Evolutionary conservation across 2,329 filamentous ascomycete species (phyloP).

Genomic region (Fusarium fracticaudum): DNA sequence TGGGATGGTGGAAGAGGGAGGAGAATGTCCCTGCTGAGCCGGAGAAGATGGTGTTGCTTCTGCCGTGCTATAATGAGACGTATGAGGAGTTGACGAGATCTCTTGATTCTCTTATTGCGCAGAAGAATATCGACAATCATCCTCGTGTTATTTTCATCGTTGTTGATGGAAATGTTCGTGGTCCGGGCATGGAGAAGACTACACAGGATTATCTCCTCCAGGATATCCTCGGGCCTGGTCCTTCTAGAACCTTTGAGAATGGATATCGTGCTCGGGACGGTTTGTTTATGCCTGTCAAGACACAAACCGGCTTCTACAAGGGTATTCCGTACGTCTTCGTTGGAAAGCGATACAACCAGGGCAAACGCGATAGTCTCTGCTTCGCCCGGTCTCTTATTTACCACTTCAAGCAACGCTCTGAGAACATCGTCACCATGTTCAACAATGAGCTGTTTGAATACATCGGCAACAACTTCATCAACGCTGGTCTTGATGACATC

Average conservation of each 20-base stretch:
- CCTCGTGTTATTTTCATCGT: conserved; percentile 57
- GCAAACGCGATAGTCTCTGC: conserved; percentile 60
- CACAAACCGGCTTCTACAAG: conserved; percentile 56
- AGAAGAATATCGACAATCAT: conserved; percentile 54
- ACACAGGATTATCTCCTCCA: conserved; percentile 58
- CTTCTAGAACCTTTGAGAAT: conserved; percentile 49
- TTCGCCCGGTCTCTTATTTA: conserved; percentile 60
- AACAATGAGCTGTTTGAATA: conserved; percentile 55
- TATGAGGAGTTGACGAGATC: conserved; percentile 55
- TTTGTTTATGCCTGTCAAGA: conserved; percentile 56
- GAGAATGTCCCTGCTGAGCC: conserved; percentile 50
- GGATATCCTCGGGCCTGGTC: conserved; percentile 54
- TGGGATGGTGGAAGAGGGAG: conserved; percentile 45
- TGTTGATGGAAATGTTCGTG: conserved; percentile 58
- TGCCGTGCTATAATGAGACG: conserved; percentile 62
- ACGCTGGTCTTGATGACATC: conserved; percentile 51
- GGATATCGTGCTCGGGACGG: conserved; percentile 59
- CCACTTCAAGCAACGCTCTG: conserved; percentile 56
- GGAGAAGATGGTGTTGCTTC: conserved; percentile 56
- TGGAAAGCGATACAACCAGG: conserved; percentile 60
- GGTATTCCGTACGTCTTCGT: conserved; percentile 58
- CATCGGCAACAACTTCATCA: conserved; percentile 51
- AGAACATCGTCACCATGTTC: conserved; percentile 57
- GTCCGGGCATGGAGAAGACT: conserved; percentile 58
- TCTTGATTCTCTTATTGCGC: conserved; percentile 56